Conservation (phyloP, 1,284 basidiomycete species). For the Cystobasidium slooffiae region DNA sequence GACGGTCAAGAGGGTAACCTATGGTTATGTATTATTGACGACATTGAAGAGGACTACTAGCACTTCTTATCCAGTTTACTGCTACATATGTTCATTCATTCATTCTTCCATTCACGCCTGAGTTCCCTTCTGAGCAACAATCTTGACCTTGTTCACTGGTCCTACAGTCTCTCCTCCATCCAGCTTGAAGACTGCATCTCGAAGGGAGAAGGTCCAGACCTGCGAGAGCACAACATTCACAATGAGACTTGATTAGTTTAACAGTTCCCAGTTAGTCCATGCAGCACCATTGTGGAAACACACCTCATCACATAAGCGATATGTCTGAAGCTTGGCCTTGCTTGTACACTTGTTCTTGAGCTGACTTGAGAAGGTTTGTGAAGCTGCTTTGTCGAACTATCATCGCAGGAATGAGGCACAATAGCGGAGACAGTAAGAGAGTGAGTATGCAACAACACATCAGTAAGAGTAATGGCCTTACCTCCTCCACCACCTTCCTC, state of each 20-base stretch:
- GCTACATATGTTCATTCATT: conserved; percentile 8
- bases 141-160: conserved; percentile 74
- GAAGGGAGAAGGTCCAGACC: conserved; percentile 95
- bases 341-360: conserved; percentile 90
- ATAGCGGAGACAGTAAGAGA: too few species aligned
- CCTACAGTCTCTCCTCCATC: conserved; percentile 67
- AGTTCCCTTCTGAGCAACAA: conserved; percentile 84
- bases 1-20: too few species aligned
- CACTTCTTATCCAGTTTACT: conserved; percentile 6
- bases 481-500: conserved; percentile 95
- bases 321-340: conserved; percentile 88
- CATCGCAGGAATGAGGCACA: too few species aligned
- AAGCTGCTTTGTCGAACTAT: conserved; percentile 92
- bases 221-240: conserved; percentile 20
- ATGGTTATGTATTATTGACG: background rate
- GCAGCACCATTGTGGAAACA: background rate
- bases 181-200: conserved; percentile 90
- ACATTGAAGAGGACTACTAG: background rate
- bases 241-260: background rate
- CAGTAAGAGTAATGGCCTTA: conserved; percentile 57
- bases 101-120: background rate
- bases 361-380: conserved; percentile 84
- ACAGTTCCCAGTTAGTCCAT: background rate
- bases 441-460: background rate
- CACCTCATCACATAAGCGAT: conserved; percentile 86